These are phyloP conservation scores for Populus hybrid DNA, from an alignment of 441 rosid genomes.

Conservation along the genomic window DNA sequence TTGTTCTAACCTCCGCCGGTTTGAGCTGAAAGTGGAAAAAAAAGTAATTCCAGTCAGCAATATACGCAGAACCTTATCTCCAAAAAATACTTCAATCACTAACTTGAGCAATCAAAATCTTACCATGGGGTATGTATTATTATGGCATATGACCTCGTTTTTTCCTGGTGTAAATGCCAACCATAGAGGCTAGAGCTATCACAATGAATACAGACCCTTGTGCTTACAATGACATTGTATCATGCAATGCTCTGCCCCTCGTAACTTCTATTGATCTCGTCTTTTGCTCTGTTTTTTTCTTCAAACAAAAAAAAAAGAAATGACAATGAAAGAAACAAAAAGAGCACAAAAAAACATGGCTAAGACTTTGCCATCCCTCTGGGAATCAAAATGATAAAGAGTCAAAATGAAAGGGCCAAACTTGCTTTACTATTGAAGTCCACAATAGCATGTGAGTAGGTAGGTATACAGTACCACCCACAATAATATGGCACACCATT, in stretches of 20 bases:
- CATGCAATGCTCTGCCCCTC: not conserved
- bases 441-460: too few relatives aligned
- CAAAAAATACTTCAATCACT: not conserved
- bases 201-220: not conserved
- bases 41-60: not conserved
- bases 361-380: too few relatives aligned
- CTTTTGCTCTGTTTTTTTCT: too few relatives aligned
- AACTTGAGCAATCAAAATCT: not conserved
- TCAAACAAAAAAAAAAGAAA: too few relatives aligned
- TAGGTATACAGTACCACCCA: too few relatives aligned
- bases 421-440: too few relatives aligned
- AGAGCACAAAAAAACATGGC: too few relatives aligned
- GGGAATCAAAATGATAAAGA: too few relatives aligned
- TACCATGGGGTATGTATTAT: not conserved
- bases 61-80: not conserved
- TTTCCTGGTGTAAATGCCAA: not conserved
- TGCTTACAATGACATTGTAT: not conserved
- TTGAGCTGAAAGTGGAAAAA: not conserved
- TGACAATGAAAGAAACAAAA: too few relatives aligned
- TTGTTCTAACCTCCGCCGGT: not conserved
- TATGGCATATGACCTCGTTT: not conserved
- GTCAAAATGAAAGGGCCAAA: too few relatives aligned
- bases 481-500: too few relatives aligned
- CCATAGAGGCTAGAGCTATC: not conserved
- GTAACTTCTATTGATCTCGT: too few relatives aligned